Evolutionary conservation across 1,139 yeast genomes (phyloP), one percentile per base, ranked within the genome.

Genomic region (Diutina ranongensis): DNA sequence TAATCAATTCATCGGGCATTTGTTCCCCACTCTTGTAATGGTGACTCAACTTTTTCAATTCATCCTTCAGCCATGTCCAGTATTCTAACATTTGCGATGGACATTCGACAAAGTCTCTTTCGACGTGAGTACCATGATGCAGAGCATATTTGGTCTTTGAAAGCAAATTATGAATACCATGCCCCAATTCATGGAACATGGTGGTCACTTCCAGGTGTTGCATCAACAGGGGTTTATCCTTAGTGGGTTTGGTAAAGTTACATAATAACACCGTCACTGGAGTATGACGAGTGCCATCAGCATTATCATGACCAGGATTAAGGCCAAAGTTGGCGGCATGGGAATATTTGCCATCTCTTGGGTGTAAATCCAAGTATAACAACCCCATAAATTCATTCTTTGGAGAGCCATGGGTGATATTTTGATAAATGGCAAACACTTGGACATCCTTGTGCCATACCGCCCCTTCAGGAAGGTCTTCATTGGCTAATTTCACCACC

Each of bases 41-140:
- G 21, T 74, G 68, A 0, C 92, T 80, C 45, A 86, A 64, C 12
- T 61, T 57, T 54, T 68, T 72, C 51, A 86, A 66, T 60, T 80
- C 81, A 40, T 71, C 63, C 49, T 71, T 72, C 47, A 81, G 74
- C 95, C 95, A 86, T 34, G 89, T 81, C 88, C 94, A 86, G 63
- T 79, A 83, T 61, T 86, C 95, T 53, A 86, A 69, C 83, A 86
- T 78, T 64, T 86, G 95, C 1, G 94, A 84, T 22, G 95, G 95
- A 40, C 92, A 86, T 61, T 86, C 95, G 45, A 85, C 94, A 62
- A 85, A 86, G 64, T 86, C 95, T 71, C 92, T 72, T 44, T 83
- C 80, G 22, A 83, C 89, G 41, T 74, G 67, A 25, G 88, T 80
- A 19, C 94, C 94, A 56, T 80, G 83, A 63, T 84, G 84, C 50